phyloP scores from a whole-genome alignment of 202 grass and related monocot species.

The Carex sylvatica region DNA sequence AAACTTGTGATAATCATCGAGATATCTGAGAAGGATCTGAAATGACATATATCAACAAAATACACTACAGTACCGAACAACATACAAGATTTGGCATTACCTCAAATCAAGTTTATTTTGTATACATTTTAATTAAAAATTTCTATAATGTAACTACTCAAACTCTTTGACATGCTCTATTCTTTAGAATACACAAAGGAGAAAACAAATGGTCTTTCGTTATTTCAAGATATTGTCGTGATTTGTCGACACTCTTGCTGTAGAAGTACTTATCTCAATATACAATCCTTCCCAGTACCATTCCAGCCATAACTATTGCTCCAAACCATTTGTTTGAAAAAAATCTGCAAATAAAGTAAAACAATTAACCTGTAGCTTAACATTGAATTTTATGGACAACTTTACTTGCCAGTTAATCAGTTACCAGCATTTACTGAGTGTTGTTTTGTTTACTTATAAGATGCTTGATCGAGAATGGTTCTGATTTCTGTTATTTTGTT shows the following conservation, averaged over 20 bases:
- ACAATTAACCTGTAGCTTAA: neutral
- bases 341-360: conserved; percentile 26
- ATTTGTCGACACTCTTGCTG: neutral
- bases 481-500: neutral
- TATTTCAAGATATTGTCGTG: neutral
- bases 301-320: conserved; percentile 38
- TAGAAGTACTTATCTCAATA: conserved; percentile 14
- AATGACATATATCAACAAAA: neutral
- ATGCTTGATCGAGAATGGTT: neutral
- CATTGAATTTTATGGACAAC: neutral
- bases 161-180: neutral
- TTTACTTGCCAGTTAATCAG: neutral
- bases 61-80: no score
- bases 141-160: neutral
- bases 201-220: no score
- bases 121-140: neutral
- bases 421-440: neutral
- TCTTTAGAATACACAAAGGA: no score
- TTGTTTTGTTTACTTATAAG: neutral
- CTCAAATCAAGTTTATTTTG: neutral
- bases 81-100: neutral
- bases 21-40: no score
- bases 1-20: no score
- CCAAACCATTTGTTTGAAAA: conserved; percentile 51
- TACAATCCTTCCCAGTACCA: conserved; percentile 36